Evolutionary conservation across 257 asterid genomes (phyloP), one percentile per base, ranked within the genome.

Genomic region (Craterostigma plantagineum): DNA sequence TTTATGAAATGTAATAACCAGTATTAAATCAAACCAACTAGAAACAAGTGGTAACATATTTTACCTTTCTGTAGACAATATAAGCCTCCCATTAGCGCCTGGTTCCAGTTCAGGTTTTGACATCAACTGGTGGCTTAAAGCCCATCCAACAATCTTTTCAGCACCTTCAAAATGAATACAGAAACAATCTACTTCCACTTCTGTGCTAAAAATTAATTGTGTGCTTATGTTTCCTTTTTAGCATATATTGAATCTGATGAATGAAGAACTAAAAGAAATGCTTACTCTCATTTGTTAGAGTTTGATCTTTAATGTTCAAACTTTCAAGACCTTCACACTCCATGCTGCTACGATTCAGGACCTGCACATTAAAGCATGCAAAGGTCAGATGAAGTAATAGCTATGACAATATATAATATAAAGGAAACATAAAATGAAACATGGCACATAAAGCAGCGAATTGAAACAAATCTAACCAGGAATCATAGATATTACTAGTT

Each of bases 261-360:
- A 23, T 23, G 30, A 23, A 2, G 30, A 23, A 23, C 30, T 6
- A 23, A 2, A 23, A 2, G 37, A 47, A 34, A 42, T 38, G 53
- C 80, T 56, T 64, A 87, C 98, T 70, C 62, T 82, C 98, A 64
- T 39, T 73, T 50, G 95, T 65, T 42, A 87, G 79, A 7, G 82
- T 62, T 53, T 73, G 98, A 52, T 87, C 98, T 56, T 72, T 76
- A 42, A 76, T 66, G 62, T 57, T 66, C 44, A 82, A 49, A 7
- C 61, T 57, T 41, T 74, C 92, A 49, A 87, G 77, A 43, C 76
- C 91, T 55, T 64, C 78, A 59, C 86, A 82, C 8, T 74, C 93
- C 62, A 82, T 43, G 39, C 79, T 70, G 67, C 41, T 68, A 52
- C 86, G 80, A 68, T 59, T 74, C 47, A 87, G 68, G 53, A 79